Evolutionary conservation across 129 eudicot genomes (phyloP), one percentile per base, ranked within the genome.

Genomic region (Pittosporum tobira): DNA sequence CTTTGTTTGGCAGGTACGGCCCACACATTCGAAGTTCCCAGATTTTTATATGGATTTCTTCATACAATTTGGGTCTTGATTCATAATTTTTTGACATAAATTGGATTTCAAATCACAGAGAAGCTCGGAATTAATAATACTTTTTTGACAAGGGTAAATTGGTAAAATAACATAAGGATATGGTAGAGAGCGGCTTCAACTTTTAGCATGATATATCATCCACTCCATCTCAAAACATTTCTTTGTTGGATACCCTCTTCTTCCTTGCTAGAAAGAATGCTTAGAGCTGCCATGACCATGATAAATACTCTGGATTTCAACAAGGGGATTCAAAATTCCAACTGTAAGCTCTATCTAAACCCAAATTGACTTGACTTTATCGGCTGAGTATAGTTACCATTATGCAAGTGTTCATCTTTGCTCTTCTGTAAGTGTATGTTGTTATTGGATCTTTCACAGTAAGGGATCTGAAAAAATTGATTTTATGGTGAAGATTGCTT

Each of bases 221-320:
- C 37, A 53, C 42, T 29, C 37, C 7, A 27, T 27, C 40, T 0
- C n/a, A 30, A 20, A 21, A 34, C 37, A 64, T 7, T 64, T 24
- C 18, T 37, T 50, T 37, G 36, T 20, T 27, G 59, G 23, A 9
- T 27, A 28, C 24, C n/a, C 44, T 18, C 11, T 55, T 18, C 18
- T 3, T 30, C 43, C 43, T 31, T 7, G 5, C 44, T 2, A 30
- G 21, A 46, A 52, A 53, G 25, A 51, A 51, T 52, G 51, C 23
- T 21, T 18, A 40, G 31, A 52, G 51, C 45, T 40, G 51, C 42
- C 56, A 22, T 5, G 10, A 36, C 53, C 43, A 52, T 68, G 78
- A 70, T 57, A 64, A 71, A 49, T 55, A 59, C 73, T 38, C 0
- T 67, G 48, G 69, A 55, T 56, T 61, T 63, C 36, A 66, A 60